Evolutionary conservation across 306 rosid genomes (phyloP), one percentile per base, ranked within the genome.

Genomic region (Begonia loranthoides): DNA sequence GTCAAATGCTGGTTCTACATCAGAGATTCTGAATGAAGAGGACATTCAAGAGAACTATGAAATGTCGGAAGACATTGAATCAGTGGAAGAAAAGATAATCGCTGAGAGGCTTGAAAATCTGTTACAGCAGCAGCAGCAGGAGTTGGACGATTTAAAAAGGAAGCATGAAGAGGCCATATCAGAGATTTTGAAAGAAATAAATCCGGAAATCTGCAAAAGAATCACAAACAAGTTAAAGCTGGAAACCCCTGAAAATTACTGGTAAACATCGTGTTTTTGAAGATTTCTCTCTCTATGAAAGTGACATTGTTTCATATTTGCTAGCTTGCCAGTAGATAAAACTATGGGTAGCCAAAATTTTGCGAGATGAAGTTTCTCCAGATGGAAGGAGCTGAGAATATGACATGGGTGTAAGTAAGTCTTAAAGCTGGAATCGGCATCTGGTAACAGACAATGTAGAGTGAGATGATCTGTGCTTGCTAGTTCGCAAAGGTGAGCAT

Each of bases 61-160:
- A 38, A 9, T 22, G 16, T 41, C 46, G 13, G 41, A 43, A 36
- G 43, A 56, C 28, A 16, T 59, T 45, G 70, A 70, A 56, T 58
- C 58, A 21, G 73, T 75, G 66, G 68, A 65, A 19, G 44, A 68
- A 46, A 44, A 54, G 54, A 21, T 60, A 59, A 57, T 80, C 51
- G 76, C 68, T 13, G 56, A 48, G 41, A 53, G 67, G 67, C 65
- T 86, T 22, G 73, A 76, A 64, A 70, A 41, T 52, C 55, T 86
- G 66, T 66, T 86, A 66, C 49, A 22, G 49, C 64, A 52, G 16
- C 94, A 86, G 44, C 64, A 56, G 57, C 55, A 69, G 58, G 99
- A 92, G 73, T 50, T 83, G 14, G 77, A 61, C 24, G 83, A 79
- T 45, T 72, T 92, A 50, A 73, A 73, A 71, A 73, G 54, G 80